A percentile compares a stretch with the other conserved stretches of the same genome.
Conservation (phyloP, 1,284 basidiomycete species). For the Phlebopus sp. region DNA sequence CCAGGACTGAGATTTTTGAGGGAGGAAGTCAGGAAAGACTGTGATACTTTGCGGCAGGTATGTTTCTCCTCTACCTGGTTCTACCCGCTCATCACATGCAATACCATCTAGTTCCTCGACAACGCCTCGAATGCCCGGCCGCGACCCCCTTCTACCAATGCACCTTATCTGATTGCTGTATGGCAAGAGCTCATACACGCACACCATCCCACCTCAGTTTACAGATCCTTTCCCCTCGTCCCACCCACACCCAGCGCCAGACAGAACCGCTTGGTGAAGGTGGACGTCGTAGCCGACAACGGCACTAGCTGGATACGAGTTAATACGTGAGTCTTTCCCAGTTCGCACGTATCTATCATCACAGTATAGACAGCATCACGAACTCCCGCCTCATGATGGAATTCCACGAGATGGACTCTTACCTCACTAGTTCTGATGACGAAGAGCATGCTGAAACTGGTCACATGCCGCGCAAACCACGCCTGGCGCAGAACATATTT, state of each 20-base stretch:
- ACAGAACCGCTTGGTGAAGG: constrained; percentile 45
- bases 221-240: constrained; percentile 44
- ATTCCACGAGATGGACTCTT: constrained; percentile 80
- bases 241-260: constrained; percentile 11
- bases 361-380: constrained; percentile 53
- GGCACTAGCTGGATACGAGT: constrained; percentile 77
- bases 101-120: constrained; percentile 58
- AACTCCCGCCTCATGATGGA: constrained; percentile 73
- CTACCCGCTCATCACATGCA: no score
- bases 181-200: constrained; percentile 74
- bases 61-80: neutral
- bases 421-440: constrained; percentile 64
- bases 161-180: constrained; percentile 70
- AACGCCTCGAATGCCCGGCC: constrained; percentile 27
- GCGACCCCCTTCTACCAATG: constrained; percentile 64
- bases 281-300: constrained; percentile 76
- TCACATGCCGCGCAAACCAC: constrained; percentile 24
- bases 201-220: constrained; percentile 56
- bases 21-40: constrained; percentile 41
- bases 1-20: constrained; percentile 40
- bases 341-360: neutral
- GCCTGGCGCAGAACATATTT: constrained; percentile 49
- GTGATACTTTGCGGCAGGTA: constrained; percentile 43
- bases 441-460: constrained; percentile 37
- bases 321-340: constrained; percentile 66